Percentiles rank a stretch among this genome's conserved stretches.
Evolutionary conservation across 176 grass and related monocot genomes (phyloP).

Genomic region (Saccharum officinarum): DNA sequence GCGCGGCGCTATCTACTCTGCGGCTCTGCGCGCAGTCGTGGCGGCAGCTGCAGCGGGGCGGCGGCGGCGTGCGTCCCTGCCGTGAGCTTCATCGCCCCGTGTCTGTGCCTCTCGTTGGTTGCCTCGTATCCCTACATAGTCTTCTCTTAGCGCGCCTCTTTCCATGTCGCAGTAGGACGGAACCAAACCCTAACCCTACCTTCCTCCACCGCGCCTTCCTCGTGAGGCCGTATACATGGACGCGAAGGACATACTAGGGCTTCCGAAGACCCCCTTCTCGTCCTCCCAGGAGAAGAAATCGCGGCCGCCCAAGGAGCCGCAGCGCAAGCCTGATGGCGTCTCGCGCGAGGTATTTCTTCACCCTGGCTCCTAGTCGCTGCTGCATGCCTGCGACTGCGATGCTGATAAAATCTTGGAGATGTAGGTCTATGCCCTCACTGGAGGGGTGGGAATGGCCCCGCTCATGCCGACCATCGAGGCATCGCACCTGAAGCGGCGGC

Average conservation of each 20-base stretch:
- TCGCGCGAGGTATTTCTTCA: slow-evolving; percentile 62
- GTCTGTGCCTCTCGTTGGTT: neutral
- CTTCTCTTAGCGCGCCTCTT: neutral
- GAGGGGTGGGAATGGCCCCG: slow-evolving; percentile 79
- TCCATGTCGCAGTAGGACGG: slow-evolving; percentile 24
- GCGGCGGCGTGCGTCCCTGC: neutral
- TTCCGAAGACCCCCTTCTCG: slow-evolving; percentile 75
- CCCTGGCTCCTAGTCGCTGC: neutral
- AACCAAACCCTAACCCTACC: slow-evolving; percentile 58
- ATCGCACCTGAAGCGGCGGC: slow-evolving; percentile 77
- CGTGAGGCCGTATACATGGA: slow-evolving; percentile 52
- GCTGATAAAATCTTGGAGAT: neutral
- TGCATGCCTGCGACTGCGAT: neutral
- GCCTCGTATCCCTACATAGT: neutral
- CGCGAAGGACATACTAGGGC: slow-evolving; percentile 94
- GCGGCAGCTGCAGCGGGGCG: neutral
- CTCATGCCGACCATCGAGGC: slow-evolving; percentile 83
- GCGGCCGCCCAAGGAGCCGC: slow-evolving; percentile 81
- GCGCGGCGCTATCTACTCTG: neutral
- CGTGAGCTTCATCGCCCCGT: neutral
- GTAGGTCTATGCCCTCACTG: slow-evolving; percentile 90
- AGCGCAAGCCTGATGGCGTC: slow-evolving; percentile 96
- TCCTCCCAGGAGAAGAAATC: slow-evolving; percentile 82
- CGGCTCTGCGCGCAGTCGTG: neutral
- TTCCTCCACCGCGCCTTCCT: neutral